Evolutionary conservation across 2,329 filamentous ascomycete genomes (phyloP).

Genomic region (Corinectria fuckeliana): DNA sequence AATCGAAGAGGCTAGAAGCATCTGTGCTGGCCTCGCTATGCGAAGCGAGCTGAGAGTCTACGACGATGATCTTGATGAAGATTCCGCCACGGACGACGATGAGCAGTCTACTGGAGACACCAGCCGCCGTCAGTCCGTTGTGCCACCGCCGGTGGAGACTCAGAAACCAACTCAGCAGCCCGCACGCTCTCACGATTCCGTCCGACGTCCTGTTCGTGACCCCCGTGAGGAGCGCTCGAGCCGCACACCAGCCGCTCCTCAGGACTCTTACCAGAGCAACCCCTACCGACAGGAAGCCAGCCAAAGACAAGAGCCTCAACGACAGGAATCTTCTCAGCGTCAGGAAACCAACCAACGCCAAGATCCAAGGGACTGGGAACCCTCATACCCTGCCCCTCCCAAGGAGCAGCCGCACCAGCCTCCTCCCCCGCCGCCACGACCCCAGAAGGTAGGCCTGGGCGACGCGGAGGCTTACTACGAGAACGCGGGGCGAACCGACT

Average conservation of each 20-base stretch:
- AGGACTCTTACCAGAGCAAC: slow-evolving; percentile 30
- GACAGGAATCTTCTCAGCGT: background rate
- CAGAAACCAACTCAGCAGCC: slow-evolving; percentile 14
- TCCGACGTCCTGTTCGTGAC: slow-evolving; percentile 31
- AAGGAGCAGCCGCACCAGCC: slow-evolving; percentile 31
- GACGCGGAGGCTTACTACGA: slow-evolving; percentile 45
- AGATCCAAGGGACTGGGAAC: slow-evolving; percentile 39
- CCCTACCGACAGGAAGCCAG: slow-evolving; percentile 29
- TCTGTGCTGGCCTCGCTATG: slow-evolving; percentile 59
- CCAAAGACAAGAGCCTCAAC: no score
- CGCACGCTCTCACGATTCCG: slow-evolving; percentile 29
- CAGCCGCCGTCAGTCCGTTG: slow-evolving; percentile 26
- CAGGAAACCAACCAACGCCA: slow-evolving; percentile 1
- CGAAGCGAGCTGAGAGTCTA: slow-evolving; percentile 55
- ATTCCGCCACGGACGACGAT: slow-evolving; percentile 42
- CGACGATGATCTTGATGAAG: slow-evolving; percentile 46
- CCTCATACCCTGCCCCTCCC: slow-evolving; percentile 34
- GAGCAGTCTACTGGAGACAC: slow-evolving; percentile 23
- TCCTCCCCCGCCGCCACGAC: slow-evolving; percentile 47
- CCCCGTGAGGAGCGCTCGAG: slow-evolving; percentile 33
- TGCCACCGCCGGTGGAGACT: slow-evolving; percentile 18
- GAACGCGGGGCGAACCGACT: slow-evolving; percentile 26
- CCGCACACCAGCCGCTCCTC: slow-evolving; percentile 27
- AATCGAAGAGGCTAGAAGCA: slow-evolving; percentile 57
- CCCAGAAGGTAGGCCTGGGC: slow-evolving; percentile 46